Conservation (phyloP, 306 rosid genomes). For the Citrullus mucosospermus region DNA sequence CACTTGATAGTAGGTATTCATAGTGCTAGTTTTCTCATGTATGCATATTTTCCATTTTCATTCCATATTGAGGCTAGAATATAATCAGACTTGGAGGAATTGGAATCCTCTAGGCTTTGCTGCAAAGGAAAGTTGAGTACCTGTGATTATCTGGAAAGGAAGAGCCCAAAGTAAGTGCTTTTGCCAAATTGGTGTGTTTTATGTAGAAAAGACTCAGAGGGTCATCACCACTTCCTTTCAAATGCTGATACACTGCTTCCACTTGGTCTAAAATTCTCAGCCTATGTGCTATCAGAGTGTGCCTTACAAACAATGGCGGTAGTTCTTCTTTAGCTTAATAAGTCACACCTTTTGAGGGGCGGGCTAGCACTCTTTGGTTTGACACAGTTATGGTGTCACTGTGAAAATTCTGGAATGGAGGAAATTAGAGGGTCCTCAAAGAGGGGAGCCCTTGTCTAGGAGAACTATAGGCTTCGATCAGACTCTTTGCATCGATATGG, state of each 20-base stretch:
- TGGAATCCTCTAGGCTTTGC: neutral
- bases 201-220: neutral
- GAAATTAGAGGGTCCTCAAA: neutral
- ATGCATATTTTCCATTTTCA: neutral
- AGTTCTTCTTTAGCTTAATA: neutral
- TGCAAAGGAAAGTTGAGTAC: neutral
- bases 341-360: neutral
- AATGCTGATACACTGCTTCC: neutral
- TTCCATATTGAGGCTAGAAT: neutral
- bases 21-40: neutral
- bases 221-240: neutral
- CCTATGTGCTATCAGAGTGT: neutral
- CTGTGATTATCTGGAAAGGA: neutral
- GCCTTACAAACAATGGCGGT: neutral
- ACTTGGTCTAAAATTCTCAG: neutral
- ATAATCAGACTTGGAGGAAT: neutral
- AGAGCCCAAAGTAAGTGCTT: neutral
- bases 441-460: neutral
- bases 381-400: neutral
- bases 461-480: too few species aligned
- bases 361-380: neutral
- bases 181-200: neutral
- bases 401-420: neutral
- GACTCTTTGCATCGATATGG: too few species aligned
- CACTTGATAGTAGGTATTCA: neutral